Conservation (phyloP, 192 early-diverging fungal species). For the Entomortierella parvispora region DNA sequence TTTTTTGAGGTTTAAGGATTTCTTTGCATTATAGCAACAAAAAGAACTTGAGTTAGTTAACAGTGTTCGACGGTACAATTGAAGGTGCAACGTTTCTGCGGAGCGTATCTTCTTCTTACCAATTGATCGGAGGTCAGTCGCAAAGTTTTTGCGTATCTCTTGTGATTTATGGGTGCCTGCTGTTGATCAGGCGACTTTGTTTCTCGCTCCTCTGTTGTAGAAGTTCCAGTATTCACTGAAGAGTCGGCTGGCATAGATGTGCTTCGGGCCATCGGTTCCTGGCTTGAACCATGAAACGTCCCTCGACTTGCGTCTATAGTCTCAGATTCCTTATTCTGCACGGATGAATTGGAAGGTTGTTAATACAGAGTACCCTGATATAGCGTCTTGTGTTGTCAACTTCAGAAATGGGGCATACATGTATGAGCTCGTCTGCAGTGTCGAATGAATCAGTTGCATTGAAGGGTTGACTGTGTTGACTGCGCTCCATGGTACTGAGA, state of each 20-base stretch:
- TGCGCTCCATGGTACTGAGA: conserved; percentile 9
- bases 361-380: no score
- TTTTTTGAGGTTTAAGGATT: conserved; percentile 78
- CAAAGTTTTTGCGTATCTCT: conserved; percentile 86
- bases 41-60: not conserved
- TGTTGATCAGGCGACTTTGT: not conserved
- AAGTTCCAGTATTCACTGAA: not conserved
- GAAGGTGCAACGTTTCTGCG: not conserved
- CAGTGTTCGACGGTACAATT: no score
- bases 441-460: not conserved
- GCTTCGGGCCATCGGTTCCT: conserved; percentile 9
- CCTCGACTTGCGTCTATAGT: not conserved
- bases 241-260: conserved; percentile 15
- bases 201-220: not conserved
- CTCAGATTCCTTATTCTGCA: not conserved
- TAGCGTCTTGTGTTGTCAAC: no score
- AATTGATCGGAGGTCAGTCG: conserved; percentile 93
- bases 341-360: no score
- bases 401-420: no score
- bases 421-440: no score
- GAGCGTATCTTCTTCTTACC: not conserved
- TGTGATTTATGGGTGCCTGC: not conserved
- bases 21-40: conserved; percentile 14
- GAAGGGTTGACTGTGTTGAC: not conserved
- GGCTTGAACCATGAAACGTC: not conserved